Conservation (phyloP, 1,284 basidiomycete genomes). For the Fistulina hepatica region DNA sequence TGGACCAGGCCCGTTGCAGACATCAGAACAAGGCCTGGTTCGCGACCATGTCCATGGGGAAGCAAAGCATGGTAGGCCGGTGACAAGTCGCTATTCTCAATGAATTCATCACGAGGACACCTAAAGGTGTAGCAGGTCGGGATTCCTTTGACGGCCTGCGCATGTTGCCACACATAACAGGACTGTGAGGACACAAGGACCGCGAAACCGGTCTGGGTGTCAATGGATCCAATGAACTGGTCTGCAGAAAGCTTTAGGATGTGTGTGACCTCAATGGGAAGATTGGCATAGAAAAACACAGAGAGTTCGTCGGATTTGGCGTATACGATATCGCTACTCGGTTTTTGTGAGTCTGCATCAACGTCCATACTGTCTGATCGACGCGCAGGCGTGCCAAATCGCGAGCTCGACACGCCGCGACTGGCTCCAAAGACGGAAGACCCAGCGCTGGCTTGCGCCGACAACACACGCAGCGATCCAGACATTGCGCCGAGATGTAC, state of each 20-base stretch:
- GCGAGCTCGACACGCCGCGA: slow-evolving; percentile 24
- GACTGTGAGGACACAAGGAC: slow-evolving; percentile 59
- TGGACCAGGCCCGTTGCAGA: slow-evolving; percentile 54
- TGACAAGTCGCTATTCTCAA: slow-evolving; percentile 26
- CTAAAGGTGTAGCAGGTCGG: slow-evolving; percentile 78
- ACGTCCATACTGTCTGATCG: slow-evolving; percentile 45
- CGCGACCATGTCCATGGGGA: slow-evolving; percentile 54
- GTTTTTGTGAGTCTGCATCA: slow-evolving; percentile 30
- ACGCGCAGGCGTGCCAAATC: slow-evolving; percentile 26
- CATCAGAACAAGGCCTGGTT: slow-evolving; percentile 67
- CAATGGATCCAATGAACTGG: slow-evolving; percentile 54
- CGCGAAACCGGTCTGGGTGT: slow-evolving; percentile 60
- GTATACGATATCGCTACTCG: slow-evolving; percentile 40
- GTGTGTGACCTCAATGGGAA: slow-evolving; percentile 56
- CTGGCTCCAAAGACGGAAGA: slow-evolving; percentile 31
- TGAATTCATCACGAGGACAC: slow-evolving; percentile 50
- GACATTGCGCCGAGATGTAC: too few relatives aligned
- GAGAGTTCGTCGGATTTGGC: slow-evolving; percentile 63
- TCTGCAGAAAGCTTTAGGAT: slow-evolving; percentile 50
- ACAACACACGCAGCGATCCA: too few relatives aligned
- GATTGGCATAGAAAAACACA: slow-evolving; percentile 55
- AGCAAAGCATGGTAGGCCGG: slow-evolving; percentile 61
- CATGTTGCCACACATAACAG: slow-evolving; percentile 76
- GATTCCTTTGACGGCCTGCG: slow-evolving; percentile 52
- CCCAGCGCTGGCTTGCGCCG: slow-evolving; percentile 29